Base-by-base conservation (phyloP, 176 grass and related monocot species). In the Echinochloa phyllopogon region DNA sequence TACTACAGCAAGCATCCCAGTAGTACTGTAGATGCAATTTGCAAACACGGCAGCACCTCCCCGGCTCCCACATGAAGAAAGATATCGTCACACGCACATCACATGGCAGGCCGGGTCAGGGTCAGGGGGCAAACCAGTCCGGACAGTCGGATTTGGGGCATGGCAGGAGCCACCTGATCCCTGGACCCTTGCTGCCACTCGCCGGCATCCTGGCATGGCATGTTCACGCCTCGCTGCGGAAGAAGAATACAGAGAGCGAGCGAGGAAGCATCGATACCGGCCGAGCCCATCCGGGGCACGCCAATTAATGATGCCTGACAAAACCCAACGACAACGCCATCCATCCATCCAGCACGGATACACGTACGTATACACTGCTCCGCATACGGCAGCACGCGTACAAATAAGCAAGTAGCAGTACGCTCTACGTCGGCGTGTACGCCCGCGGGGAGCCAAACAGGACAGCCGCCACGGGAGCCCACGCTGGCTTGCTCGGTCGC, bases 161-260 rank as follows among this genome's bases (percentile, higher is more conserved):
- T 50, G 62, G 61, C 55, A 44, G 10, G 0, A 25, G 41, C 40
- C 40, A 62, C 21, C 41, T 71, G 6, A 47, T 61, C 42, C 36
- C 48, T 64, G 27, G 53, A 51, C 4, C 17, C 48, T 38, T 29
- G 8, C 4, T 20, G 50, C 3, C 18, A 24, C 29, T 24, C 11
- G 18, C 72, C 61, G 48, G 72, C 72, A 76, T 47, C 38, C 1
- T 43, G 36, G 43, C 73, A 59, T 85, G 83, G 24, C 74, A 2
- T 78, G 75, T 38, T 74, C 43, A 33, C 29, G 29, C 29, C 29
- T 33, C 29, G 29, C n/a, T 41, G 10, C 10, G 10, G 18, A 20
- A 5, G 17, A 20, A 37, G 4, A 2, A 79, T 45, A 45, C 42
- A 5, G 0, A 15, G 20, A 42, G 3, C 5, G 45, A 39, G 37